Conservation (phyloP, 345 rosid species). For the Geranium rotundifolium region DNA sequence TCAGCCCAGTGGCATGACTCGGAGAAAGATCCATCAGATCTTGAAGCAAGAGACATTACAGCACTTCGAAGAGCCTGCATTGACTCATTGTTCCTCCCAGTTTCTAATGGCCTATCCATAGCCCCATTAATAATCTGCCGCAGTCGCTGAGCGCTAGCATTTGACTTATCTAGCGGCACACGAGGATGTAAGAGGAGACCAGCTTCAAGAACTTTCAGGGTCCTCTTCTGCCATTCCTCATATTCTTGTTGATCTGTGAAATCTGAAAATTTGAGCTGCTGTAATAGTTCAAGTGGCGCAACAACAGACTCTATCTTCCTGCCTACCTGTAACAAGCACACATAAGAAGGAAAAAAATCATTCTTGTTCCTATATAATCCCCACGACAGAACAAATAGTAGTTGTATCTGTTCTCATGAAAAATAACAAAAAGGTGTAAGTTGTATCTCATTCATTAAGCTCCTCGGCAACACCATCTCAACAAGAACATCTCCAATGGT, state of each 20-base stretch:
- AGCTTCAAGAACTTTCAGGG: slow-evolving; percentile 72
- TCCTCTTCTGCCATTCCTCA: slow-evolving; percentile 81
- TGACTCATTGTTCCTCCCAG: slow-evolving; percentile 85
- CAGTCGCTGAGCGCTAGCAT: slow-evolving; percentile 46
- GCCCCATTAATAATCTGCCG: slow-evolving; percentile 67
- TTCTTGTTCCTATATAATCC: too few species aligned
- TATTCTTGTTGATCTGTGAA: slow-evolving; percentile 79
- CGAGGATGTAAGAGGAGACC: slow-evolving; percentile 84
- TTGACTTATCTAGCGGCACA: slow-evolving; percentile 63
- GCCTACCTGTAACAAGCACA: slow-evolving; percentile 47
- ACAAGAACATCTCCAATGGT: too few species aligned
- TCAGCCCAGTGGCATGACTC: slow-evolving; percentile 98
- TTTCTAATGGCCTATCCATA: slow-evolving; percentile 64
- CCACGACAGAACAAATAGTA: too few species aligned
- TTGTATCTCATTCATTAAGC: too few species aligned
- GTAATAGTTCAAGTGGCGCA: slow-evolving; percentile 81
- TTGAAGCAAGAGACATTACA: slow-evolving; percentile 65
- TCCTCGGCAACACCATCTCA: too few species aligned
- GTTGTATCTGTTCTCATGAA: too few species aligned
- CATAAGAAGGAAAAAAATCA: too few species aligned
- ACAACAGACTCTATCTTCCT: slow-evolving; percentile 76
- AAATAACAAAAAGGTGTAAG: too few species aligned
- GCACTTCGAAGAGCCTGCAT: slow-evolving; percentile 90
- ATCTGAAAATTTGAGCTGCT: slow-evolving; percentile 84
- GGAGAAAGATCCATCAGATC: slow-evolving; percentile 63